A percentile compares a stretch with the other conserved stretches of the same genome.
phyloP scores from a whole-genome alignment of 257 asterid genomes.

The Solanum lycopersicoides region DNA sequence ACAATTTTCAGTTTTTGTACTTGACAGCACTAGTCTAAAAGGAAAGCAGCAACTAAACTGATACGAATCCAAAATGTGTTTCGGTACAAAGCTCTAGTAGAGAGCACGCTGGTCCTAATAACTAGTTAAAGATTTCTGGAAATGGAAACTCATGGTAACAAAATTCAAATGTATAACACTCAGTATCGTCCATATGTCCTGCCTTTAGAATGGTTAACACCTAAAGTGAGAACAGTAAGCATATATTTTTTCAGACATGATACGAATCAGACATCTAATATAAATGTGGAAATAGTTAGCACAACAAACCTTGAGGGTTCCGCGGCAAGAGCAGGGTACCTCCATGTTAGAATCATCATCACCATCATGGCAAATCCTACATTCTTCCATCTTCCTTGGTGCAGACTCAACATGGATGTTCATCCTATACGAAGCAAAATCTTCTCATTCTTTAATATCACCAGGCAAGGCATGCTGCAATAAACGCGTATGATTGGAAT shows the following conservation, averaged over 20 bases:
- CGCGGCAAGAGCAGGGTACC: slow-evolving; percentile 78
- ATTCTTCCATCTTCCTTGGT: slow-evolving; percentile 37
- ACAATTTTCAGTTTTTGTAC: neutral
- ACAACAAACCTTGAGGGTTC: slow-evolving; percentile 64
- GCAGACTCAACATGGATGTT: slow-evolving; percentile 29
- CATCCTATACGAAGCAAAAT: slow-evolving; percentile 42
- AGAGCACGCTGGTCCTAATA: neutral
- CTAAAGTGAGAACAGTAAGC: neutral
- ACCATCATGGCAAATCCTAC: slow-evolving; percentile 88
- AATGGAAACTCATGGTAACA: neutral
- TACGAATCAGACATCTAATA: neutral
- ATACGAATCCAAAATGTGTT: neutral
- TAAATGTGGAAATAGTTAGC: neutral
- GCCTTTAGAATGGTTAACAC: no score
- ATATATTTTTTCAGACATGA: neutral
- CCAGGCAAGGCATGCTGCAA: slow-evolving; percentile 10
- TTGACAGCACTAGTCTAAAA: neutral
- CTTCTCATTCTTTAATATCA: slow-evolving; percentile 13
- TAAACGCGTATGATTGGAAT: neutral
- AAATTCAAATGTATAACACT: neutral
- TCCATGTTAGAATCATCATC: slow-evolving; percentile 80
- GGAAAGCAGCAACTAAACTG: neutral
- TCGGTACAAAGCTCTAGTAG: neutral
- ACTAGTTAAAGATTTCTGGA: neutral
- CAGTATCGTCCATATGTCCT: no score